Evolutionary conservation across 331 rosid genomes (phyloP).

Genomic region (Pyracantha coccinea): DNA sequence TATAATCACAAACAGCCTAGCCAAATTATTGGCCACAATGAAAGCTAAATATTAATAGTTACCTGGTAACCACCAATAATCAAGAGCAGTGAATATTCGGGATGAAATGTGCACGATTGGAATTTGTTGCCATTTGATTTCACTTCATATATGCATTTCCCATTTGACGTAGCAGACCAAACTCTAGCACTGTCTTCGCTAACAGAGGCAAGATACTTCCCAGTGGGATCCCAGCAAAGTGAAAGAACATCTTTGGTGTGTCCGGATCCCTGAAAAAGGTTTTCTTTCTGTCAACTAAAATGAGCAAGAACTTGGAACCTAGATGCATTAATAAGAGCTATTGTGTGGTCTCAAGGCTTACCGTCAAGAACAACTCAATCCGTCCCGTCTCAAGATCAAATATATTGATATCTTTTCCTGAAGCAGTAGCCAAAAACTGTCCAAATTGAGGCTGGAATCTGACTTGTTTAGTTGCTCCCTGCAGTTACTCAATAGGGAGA

Average conservation of each 20-base stretch:
- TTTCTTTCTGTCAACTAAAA: constrained; percentile 7
- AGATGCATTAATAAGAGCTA: neutral
- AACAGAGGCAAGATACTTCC: constrained; percentile 48
- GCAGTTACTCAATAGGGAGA: constrained; percentile 10
- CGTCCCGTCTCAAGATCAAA: constrained; percentile 39
- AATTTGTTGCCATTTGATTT: constrained; percentile 44
- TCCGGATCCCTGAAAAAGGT: constrained; percentile 26
- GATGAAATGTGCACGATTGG: constrained; percentile 61
- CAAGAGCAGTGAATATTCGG: constrained; percentile 31
- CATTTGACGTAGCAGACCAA: constrained; percentile 35
- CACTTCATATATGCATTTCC: constrained; percentile 42
- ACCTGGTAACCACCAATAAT: constrained; percentile 59
- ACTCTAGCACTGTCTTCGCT: constrained; percentile 54
- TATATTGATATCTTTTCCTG: constrained; percentile 29
- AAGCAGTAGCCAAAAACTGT: constrained; percentile 39
- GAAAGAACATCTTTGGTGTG: constrained; percentile 48
- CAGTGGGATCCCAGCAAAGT: constrained; percentile 53
- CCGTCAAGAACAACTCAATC: constrained; percentile 24
- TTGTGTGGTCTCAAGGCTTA: neutral
- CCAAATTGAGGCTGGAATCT: constrained; percentile 54
- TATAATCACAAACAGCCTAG: neutral
- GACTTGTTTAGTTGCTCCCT: constrained; percentile 61
- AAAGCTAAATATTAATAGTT: neutral
- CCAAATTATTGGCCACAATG: neutral
- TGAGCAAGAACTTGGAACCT: neutral